phyloP scores from a whole-genome alignment of 108 stramenopile genomes.

The Discostella pseudostelligera region DNA sequence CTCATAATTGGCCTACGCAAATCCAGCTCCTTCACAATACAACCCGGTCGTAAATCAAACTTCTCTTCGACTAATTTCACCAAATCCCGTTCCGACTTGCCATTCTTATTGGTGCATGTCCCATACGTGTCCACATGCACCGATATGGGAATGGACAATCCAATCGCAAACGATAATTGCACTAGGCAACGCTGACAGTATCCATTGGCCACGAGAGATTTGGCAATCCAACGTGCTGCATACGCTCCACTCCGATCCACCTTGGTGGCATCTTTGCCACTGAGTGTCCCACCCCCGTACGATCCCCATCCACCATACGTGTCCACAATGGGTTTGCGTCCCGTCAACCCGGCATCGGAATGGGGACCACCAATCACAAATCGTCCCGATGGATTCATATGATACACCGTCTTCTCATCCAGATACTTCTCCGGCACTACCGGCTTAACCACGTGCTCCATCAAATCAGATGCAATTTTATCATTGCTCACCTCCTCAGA shows the following conservation, averaged over 20 bases:
- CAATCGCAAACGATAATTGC: constrained; percentile 96
- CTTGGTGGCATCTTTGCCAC: constrained; percentile 96
- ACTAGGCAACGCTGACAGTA: constrained; percentile 89
- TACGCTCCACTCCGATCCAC: constrained; percentile 95
- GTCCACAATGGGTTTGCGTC: constrained; percentile 96
- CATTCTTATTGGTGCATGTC: constrained; percentile 81
- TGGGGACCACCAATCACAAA: constrained; percentile 98
- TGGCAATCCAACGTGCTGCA: constrained; percentile 96
- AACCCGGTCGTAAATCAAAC: constrained; percentile 95
- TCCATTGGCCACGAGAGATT: constrained; percentile 89
- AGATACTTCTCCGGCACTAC: constrained; percentile 95
- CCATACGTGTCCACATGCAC: constrained; percentile 94
- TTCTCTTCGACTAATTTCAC: constrained; percentile 90
- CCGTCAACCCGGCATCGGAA: constrained; percentile 96
- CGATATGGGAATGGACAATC: constrained; percentile 87
- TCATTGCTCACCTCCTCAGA: constrained; percentile 92
- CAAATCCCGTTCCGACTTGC: constrained; percentile 93
- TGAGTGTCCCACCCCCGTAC: constrained; percentile 95
- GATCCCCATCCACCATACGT: constrained; percentile 98
- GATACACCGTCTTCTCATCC: constrained; percentile 96
- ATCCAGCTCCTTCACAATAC: constrained; percentile 94
- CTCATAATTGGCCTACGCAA: constrained; percentile 91
- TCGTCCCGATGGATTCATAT: constrained; percentile 90
- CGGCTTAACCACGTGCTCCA: constrained; percentile 97
- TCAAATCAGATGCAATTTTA: constrained; percentile 88